Evolutionary conservation across 2,329 filamentous ascomycete genomes (phyloP).

Genomic region (Aureobasidium uvarum): DNA sequence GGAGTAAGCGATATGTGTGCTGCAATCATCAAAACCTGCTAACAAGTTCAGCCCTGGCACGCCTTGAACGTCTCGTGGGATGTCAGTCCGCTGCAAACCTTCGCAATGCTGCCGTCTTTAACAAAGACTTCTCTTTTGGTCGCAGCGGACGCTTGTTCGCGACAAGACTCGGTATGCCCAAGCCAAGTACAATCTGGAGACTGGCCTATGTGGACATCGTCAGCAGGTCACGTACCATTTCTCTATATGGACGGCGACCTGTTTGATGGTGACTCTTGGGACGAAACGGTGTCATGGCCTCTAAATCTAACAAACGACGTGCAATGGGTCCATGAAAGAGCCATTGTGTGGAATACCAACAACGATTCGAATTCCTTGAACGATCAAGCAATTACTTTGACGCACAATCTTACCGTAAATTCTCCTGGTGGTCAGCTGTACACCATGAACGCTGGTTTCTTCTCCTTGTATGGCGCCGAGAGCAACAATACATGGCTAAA

Average conservation of each 20-base stretch:
- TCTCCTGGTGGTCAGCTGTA: slow-evolving; percentile 3
- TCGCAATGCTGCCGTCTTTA: slow-evolving; percentile 14
- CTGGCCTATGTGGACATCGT: slow-evolving; percentile 20
- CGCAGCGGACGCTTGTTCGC: slow-evolving; percentile 9
- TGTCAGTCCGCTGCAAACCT: not conserved
- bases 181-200: not conserved
- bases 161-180: slow-evolving; percentile 1
- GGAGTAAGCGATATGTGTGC: not conserved
- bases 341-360: not conserved
- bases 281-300: slow-evolving; percentile 14
- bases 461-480: slow-evolving; percentile 12
- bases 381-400: slow-evolving; percentile 2
- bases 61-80: slow-evolving; percentile 12
- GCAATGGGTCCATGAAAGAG: slow-evolving; percentile 2
- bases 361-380: not conserved
- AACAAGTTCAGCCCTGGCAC: slow-evolving; percentile 7
- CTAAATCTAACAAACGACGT: not conserved
- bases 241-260: not conserved
- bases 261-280: not conserved
- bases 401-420: slow-evolving; percentile 8
- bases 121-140: slow-evolving; percentile 14
- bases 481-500: slow-evolving; percentile 5
- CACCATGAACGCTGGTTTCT: slow-evolving; percentile 16
- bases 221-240: slow-evolving; percentile 2
- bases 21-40: not conserved